Evolutionary conservation across 2,329 filamentous ascomycete genomes (phyloP).

Genomic region (Paraphoma chrysanthemicola): DNA sequence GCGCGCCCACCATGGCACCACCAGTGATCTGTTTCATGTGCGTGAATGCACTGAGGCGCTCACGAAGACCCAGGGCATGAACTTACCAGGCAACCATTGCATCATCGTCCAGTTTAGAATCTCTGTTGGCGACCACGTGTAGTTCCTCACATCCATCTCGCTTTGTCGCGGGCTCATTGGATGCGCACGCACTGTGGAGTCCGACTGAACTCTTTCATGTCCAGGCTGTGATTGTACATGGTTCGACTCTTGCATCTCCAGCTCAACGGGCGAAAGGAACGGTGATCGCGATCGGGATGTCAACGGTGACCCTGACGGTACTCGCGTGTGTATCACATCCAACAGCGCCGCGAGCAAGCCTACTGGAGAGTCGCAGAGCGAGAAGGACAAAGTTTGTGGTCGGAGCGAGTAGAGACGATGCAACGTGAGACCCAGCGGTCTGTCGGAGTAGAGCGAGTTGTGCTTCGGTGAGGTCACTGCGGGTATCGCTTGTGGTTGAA

Average conservation of each 20-base stretch:
- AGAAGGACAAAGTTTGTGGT: conserved; percentile 46
- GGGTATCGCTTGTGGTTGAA: conserved; percentile 29
- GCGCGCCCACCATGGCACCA: not conserved
- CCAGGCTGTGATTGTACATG: conserved; percentile 8
- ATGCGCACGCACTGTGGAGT: conserved; percentile 1
- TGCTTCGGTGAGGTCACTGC: not conserved
- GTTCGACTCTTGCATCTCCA: conserved; percentile 31
- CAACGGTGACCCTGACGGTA: conserved; percentile 14
- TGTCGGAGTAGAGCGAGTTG: not conserved
- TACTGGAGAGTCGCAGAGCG: conserved; percentile 48
- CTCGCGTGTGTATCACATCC: conserved; percentile 39
- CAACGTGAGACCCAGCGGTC: conserved; percentile 20
- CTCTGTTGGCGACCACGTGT: conserved; percentile 48
- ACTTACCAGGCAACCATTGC: conserved; percentile 66
- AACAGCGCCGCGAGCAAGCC: conserved; percentile 43
- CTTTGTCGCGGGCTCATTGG: conserved; percentile 16
- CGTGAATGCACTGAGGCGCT: too few relatives aligned
- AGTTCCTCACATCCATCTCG: conserved; percentile 12
- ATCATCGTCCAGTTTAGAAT: conserved; percentile 61
- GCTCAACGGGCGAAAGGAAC: conserved; percentile 39
- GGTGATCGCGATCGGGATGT: conserved; percentile 33
- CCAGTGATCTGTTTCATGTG: too few relatives aligned
- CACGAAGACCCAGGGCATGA: too few relatives aligned
- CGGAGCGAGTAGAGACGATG: conserved; percentile 38
- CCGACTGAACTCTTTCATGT: conserved; percentile 8